Evolutionary conservation across 2,329 filamentous ascomycete species (phyloP).

Genomic region (Colletotrichum sp.): DNA sequence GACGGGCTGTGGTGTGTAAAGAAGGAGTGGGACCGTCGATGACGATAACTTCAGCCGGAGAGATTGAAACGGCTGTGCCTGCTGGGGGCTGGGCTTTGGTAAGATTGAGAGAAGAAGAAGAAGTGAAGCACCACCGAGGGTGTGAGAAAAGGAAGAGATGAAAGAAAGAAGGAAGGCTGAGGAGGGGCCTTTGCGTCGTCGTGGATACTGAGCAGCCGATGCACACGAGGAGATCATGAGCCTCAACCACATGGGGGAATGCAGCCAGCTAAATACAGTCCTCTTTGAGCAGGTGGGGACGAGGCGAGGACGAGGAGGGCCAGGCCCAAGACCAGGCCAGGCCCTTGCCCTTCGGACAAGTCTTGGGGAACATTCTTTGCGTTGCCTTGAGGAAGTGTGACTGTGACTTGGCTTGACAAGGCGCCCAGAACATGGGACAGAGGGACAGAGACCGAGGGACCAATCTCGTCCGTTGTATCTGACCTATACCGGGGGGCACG

Average conservation of each 20-base stretch:
- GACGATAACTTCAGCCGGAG: slow-evolving; percentile 12
- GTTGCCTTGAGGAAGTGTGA: not conserved
- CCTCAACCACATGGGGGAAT: slow-evolving; percentile 19
- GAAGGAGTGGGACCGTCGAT: slow-evolving; percentile 6
- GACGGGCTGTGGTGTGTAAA: not conserved
- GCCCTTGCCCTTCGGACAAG: not conserved
- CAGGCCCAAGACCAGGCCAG: not conserved
- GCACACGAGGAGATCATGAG: not conserved
- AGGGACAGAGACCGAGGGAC: not conserved
- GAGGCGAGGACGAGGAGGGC: not conserved
- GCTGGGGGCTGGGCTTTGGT: not conserved
- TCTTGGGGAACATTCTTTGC: slow-evolving; percentile 9
- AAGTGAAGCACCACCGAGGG: slow-evolving; percentile 9
- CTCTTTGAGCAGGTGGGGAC: not conserved
- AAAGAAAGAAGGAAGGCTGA: slow-evolving; percentile 1
- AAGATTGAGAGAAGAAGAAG: not conserved
- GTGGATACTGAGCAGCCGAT: not conserved
- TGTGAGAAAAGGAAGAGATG: slow-evolving; percentile 1
- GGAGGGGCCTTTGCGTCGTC: not conserved
- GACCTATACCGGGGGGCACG: not conserved
- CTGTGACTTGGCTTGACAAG: not conserved
- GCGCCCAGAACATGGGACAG: not conserved
- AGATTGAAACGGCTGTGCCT: slow-evolving; percentile 14
- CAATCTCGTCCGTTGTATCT: slow-evolving; percentile 2
- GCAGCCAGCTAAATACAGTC: slow-evolving; percentile 19